Percentiles rank a stretch among this genome's conserved stretches.
These are phyloP conservation scores for Fusarium sp. DNA, from an alignment of 2,329 filamentous ascomycete genomes.

Conservation along the genomic window DNA sequence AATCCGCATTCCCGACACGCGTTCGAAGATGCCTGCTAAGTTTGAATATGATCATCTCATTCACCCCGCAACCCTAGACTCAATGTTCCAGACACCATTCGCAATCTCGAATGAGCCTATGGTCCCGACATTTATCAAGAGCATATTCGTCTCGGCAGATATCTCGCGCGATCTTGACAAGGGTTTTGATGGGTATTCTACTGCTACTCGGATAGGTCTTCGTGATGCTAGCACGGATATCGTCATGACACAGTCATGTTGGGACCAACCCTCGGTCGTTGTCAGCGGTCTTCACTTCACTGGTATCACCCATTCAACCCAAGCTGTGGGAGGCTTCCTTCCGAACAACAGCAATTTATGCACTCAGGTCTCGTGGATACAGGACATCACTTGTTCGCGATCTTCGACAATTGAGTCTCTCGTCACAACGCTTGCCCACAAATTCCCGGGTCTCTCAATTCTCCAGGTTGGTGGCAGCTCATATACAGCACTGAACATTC, in stretches of 20 bases:
- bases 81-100: constrained; percentile 66
- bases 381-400: constrained; percentile 50
- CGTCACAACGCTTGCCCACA: constrained; percentile 54
- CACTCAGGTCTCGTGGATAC: constrained; percentile 61
- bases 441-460: constrained; percentile 54
- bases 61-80: constrained; percentile 69
- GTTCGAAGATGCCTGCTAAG: constrained; percentile 62
- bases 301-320: constrained; percentile 47
- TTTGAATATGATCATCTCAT: constrained; percentile 67
- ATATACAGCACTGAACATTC: constrained; percentile 36
- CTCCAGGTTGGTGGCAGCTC: constrained; percentile 54
- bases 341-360: constrained; percentile 63
- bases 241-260: constrained; percentile 55
- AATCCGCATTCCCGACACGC: constrained; percentile 62
- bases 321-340: constrained; percentile 54
- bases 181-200: constrained; percentile 58
- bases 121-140: constrained; percentile 61
- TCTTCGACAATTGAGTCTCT: constrained; percentile 43
- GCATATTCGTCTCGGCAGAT: constrained; percentile 59
- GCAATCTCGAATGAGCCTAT: constrained; percentile 59
- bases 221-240: constrained; percentile 58
- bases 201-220: constrained; percentile 51
- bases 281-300: constrained; percentile 61
- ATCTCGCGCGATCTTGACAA: constrained; percentile 50
- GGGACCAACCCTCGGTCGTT: constrained; percentile 53